phyloP scores from a whole-genome alignment of 305 asterid species.

The Fraxinus angustifolia region DNA sequence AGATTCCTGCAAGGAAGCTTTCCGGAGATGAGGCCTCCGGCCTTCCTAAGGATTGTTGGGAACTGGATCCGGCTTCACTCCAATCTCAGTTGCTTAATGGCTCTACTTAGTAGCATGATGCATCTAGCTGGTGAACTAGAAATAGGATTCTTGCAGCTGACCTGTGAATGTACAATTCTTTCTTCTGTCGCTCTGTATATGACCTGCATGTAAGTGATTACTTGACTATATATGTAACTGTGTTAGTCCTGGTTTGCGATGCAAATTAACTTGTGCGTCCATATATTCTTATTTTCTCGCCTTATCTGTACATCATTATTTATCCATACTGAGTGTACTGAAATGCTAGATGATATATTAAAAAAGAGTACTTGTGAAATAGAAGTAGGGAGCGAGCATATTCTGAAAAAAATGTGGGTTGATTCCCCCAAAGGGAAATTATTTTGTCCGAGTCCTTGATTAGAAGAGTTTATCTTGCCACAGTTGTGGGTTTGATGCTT shows the following conservation, averaged over 20 bases:
- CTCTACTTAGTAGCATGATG: conserved; percentile 6
- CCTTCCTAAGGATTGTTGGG: conserved; percentile 83
- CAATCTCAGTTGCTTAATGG: conserved; percentile 34
- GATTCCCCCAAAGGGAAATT: too few species aligned
- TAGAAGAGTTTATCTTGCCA: neutral
- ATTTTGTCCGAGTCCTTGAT: neutral
- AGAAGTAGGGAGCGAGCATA: neutral
- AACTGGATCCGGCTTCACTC: conserved; percentile 74
- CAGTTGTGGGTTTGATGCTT: neutral
- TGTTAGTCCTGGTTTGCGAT: neutral
- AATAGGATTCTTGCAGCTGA: conserved; percentile 11
- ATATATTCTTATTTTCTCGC: neutral
- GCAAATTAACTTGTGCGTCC: neutral
- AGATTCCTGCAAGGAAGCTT: conserved; percentile 73
- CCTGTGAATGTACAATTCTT: neutral
- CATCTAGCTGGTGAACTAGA: neutral
- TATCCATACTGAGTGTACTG: neutral
- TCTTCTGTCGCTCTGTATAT: conserved; percentile 16
- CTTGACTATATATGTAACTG: neutral
- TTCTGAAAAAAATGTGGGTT: neutral
- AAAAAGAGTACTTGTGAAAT: neutral
- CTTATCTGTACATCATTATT: neutral
- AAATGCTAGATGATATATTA: neutral
- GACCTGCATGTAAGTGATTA: conserved; percentile 8
- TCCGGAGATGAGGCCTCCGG: conserved; percentile 55